Evolutionary conservation across 208 protist species (phyloP).

Genomic region (Novymonas esmeraldas): DNA sequence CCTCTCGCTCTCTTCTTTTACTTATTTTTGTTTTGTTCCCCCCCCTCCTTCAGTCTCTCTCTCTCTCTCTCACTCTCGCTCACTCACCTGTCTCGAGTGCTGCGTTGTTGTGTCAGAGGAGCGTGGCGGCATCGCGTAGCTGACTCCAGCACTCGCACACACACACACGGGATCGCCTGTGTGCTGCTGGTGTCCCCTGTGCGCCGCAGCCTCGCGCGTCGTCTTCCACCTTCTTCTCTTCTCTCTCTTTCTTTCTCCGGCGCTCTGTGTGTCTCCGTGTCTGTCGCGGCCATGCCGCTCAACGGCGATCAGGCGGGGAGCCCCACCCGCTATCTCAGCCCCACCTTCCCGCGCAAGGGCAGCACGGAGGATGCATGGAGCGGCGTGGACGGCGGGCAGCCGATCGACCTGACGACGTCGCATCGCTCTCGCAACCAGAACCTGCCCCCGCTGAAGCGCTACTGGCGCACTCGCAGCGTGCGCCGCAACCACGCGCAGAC

Average conservation of each 20-base stretch:
- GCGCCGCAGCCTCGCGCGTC: too few relatives aligned
- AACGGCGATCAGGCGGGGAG: neutral
- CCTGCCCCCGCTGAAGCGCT: constrained; percentile 43
- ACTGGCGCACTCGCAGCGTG: constrained; percentile 51
- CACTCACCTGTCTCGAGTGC: too few relatives aligned
- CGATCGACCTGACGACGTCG: constrained; percentile 58
- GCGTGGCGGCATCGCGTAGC: too few relatives aligned
- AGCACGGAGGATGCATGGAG: constrained; percentile 2
- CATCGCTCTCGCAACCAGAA: constrained; percentile 37
- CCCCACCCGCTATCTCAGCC: constrained; percentile 11
- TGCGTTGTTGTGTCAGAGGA: too few relatives aligned
- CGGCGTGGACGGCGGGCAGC: constrained; percentile 20
- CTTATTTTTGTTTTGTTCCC: too few relatives aligned
- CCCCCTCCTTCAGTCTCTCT: too few relatives aligned
- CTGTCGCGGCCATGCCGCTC: constrained; percentile 10
- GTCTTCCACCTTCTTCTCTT: neutral
- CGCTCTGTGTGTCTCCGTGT: neutral
- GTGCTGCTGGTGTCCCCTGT: too few relatives aligned
- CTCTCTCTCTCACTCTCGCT: too few relatives aligned
- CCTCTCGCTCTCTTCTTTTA: neutral
- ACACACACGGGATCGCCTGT: too few relatives aligned
- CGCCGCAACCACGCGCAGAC: constrained; percentile 35
- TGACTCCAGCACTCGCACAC: too few relatives aligned
- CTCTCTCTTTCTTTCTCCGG: neutral
- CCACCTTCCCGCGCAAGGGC: constrained; percentile 1